Base-by-base conservation (phyloP, 176 grass and related monocot species). In the Ananas comosus region DNA sequence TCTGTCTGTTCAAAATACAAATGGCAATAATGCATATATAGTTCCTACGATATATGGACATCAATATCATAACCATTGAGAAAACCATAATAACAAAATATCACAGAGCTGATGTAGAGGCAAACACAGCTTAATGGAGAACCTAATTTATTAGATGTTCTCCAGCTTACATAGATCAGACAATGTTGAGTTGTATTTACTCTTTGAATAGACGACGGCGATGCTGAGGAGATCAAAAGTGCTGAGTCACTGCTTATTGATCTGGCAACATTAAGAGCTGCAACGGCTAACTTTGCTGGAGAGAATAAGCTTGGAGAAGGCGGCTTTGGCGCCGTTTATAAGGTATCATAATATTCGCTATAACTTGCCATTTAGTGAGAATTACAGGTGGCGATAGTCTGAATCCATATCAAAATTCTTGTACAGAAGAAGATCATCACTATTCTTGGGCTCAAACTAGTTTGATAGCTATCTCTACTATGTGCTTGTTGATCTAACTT, bases 281-380 rank as follows among this genome's bases (percentile, higher is more conserved):
- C 85, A 1, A 77, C 85, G 0, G 73, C 10, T 51, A 50, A 22
- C 1, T 87, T 87, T 69, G 68, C 77, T 12, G 80, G 83, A 47
- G 77, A 76, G 1, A 80, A 83, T 64, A 79, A 52, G 80, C 80
- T 87, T 19, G 86, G 86, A 48, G 66, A 48, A 13, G 86, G 86
- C 8, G 86, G 86, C 0, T 88, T 88, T 27, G 86, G 86, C 0
- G 75, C 81, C 0, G 86, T 88, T 29, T 88, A 84, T 75, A 88
- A 74, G 86, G 84, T 64, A 70, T 42, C 33, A 66, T 9, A 16
- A 74, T 54, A 23, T 22, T 13, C 50, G 4, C 10, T 11, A 33
- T 13, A 64, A 27, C 1, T 28, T 8, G 14, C 1, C 13, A 21
- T n/a, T 72, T 2, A 57, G 21, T 47, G 21, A n/a, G 47, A 49